phyloP scores from a whole-genome alignment of 345 rosid species.

The Cochlearia excelsa region DNA sequence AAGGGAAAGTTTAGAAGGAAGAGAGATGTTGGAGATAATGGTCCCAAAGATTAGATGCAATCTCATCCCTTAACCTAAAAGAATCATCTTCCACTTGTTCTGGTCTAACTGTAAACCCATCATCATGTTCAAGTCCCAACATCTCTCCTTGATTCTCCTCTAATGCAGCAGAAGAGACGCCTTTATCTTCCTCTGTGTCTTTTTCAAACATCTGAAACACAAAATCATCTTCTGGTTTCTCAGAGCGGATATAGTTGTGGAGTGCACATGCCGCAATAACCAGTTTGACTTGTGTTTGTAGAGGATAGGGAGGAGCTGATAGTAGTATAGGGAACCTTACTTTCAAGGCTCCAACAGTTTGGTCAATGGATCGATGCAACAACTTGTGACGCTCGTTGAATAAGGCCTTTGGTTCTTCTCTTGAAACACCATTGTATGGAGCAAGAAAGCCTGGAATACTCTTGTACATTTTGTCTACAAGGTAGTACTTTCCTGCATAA shows the following conservation, averaged over 20 bases:
- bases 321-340: constrained; percentile 78
- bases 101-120: constrained; percentile 15
- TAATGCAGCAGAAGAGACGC: not conserved
- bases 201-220: constrained; percentile 56
- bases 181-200: constrained; percentile 22
- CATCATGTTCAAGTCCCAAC: constrained; percentile 14
- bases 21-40: constrained; percentile 52
- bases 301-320: constrained; percentile 88
- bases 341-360: constrained; percentile 65
- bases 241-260: constrained; percentile 71
- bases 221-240: constrained; percentile 72
- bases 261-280: constrained; percentile 80
- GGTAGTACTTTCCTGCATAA: constrained; percentile 73
- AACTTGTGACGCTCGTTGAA: constrained; percentile 75
- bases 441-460: constrained; percentile 80
- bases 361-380: constrained; percentile 47
- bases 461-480: constrained; percentile 58
- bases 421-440: constrained; percentile 50
- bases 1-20: constrained; percentile 18
- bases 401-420: constrained; percentile 55
- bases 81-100: constrained; percentile 47
- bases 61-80: constrained; percentile 59
- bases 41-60: constrained; percentile 67
- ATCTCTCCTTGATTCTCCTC: constrained; percentile 17
- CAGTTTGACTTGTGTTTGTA: constrained; percentile 80